Evolutionary conservation across 139 green algal genomes (phyloP).

Genomic region (Chlamydomonas eustigma): DNA sequence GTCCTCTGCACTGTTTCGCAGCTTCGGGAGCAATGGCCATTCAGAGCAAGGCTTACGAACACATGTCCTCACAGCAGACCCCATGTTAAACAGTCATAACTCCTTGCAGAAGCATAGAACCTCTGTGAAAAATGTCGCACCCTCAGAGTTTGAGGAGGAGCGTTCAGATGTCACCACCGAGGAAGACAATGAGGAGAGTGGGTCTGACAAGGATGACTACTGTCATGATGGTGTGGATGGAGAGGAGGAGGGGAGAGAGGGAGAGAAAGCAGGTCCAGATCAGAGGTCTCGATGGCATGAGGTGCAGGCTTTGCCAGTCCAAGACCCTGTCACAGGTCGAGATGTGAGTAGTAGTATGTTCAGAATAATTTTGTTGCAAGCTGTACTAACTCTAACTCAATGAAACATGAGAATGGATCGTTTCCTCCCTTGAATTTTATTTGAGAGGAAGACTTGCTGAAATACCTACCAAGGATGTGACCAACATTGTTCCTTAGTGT

Average conservation of each 20-base stretch:
- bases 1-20: no score
- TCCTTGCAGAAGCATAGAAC: background rate
- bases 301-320: slow-evolving; percentile 6
- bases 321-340: background rate
- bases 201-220: background rate
- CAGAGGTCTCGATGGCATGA: slow-evolving; percentile 20
- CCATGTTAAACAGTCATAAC: background rate
- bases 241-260: background rate
- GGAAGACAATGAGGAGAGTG: background rate
- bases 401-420: background rate
- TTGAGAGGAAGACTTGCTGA: background rate
- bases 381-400: background rate
- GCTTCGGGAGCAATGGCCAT: no score
- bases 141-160: background rate
- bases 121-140: background rate
- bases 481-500: background rate
- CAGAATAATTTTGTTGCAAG: background rate
- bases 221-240: background rate
- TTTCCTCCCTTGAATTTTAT: background rate
- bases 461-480: background rate
- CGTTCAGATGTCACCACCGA: background rate
- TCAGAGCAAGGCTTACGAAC: no score
- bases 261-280: background rate
- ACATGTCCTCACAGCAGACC: no score
- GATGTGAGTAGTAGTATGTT: background rate